phyloP scores from a whole-genome alignment of 164 flowering plant species.

The Vitis cinerea region DNA sequence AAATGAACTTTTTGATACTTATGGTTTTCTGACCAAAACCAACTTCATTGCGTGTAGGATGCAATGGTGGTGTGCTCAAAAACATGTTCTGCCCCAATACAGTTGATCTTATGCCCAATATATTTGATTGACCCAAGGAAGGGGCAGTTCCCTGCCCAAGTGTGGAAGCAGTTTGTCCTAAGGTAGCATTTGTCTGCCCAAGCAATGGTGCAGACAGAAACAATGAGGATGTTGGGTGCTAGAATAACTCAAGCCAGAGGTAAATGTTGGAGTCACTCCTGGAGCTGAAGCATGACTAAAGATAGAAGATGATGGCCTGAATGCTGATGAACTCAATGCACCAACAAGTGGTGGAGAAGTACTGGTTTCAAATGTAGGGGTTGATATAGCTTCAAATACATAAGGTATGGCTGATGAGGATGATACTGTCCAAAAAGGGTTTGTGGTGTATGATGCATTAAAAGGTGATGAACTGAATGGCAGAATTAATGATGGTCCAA shows the following conservation, averaged over 20 bases:
- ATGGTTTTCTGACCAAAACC: conserved; percentile 67
- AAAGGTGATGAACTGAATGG: conserved; percentile 62
- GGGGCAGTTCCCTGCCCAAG: conserved; percentile 60
- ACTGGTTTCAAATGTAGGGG: conserved; percentile 52
- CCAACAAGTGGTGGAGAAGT: conserved; percentile 59
- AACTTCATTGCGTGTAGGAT: conserved; percentile 33
- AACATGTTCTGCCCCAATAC: conserved; percentile 60
- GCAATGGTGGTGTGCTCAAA: conserved; percentile 52
- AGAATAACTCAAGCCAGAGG: conserved; percentile 48
- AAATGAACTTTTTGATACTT: conserved; percentile 21
- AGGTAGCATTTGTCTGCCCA: conserved; percentile 56
- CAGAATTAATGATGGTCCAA: conserved; percentile 51
- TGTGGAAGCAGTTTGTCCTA: conserved; percentile 52
- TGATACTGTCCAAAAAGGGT: conserved; percentile 43
- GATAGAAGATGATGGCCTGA: conserved; percentile 52
- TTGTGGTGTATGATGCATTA: conserved; percentile 44
- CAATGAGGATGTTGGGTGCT: conserved; percentile 69
- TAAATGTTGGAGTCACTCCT: conserved; percentile 50
- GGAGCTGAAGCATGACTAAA: conserved; percentile 60
- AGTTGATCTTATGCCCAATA: conserved; percentile 53
- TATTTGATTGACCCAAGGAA: conserved; percentile 52
- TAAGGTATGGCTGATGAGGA: conserved; percentile 53
- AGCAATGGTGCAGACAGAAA: conserved; percentile 69
- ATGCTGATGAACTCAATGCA: conserved; percentile 45
- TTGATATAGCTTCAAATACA: conserved; percentile 44